phyloP scores from a whole-genome alignment of 2,329 filamentous ascomycete genomes.

The Diaporthe ampelina region DNA sequence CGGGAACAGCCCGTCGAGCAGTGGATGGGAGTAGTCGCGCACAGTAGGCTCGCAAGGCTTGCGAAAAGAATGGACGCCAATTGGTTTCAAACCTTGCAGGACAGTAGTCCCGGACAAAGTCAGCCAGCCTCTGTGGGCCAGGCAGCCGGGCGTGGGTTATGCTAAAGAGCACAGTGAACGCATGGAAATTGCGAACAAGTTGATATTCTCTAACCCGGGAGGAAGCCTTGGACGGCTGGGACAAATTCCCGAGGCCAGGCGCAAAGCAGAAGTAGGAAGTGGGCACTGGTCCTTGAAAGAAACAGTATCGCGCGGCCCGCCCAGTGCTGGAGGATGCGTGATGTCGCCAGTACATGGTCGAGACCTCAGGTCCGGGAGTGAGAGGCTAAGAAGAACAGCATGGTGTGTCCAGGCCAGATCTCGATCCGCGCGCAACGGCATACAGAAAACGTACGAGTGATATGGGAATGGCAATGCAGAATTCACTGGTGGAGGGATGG shows the following conservation, averaged over 20 bases:
- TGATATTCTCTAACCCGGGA: not conserved
- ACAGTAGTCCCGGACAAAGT: not conserved
- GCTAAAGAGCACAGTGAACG: not conserved
- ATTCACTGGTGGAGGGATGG: slow-evolving; percentile 23
- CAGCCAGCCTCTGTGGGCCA: not conserved
- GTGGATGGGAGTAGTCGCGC: not conserved
- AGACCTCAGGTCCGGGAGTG: slow-evolving; percentile 25
- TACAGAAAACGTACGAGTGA: slow-evolving; percentile 28
- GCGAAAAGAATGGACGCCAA: not conserved
- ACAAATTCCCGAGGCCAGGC: not conserved
- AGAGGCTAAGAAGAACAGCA: slow-evolving; percentile 24
- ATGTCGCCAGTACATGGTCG: slow-evolving; percentile 35
- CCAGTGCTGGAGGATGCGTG: slow-evolving; percentile 2
- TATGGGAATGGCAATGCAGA: slow-evolving; percentile 29
- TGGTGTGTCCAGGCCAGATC: slow-evolving; percentile 35
- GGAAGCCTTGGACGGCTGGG: not conserved
- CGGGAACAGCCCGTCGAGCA: slow-evolving; percentile 11
- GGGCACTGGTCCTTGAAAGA: not conserved
- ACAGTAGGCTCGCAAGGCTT: not conserved
- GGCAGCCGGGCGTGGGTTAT: not conserved
- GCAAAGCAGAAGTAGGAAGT: not conserved
- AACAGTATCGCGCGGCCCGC: not conserved
- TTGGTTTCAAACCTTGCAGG: not conserved
- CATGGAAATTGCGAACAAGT: not conserved
- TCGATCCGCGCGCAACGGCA: slow-evolving; percentile 38